These are phyloP conservation scores for Xylaria sp. DNA, from an alignment of 495 filamentous ascomycete genomes.

Conservation along the genomic window DNA sequence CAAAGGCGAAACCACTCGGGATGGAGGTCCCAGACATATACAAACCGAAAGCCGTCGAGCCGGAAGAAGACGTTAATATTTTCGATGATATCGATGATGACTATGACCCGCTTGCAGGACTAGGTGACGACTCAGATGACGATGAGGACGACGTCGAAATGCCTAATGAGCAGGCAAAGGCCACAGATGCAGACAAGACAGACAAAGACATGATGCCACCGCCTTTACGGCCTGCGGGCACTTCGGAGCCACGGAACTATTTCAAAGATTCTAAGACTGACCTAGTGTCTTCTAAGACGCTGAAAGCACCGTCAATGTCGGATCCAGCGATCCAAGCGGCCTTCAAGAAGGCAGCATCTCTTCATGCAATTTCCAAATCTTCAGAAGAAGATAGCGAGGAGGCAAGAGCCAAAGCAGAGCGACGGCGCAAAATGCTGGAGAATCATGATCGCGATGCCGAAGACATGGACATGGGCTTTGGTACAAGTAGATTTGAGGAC, in stretches of 20 bases:
- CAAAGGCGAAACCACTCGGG: constrained; percentile 70
- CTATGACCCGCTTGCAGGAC: constrained; percentile 83
- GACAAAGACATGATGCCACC: constrained; percentile 49
- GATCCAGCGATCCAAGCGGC: constrained; percentile 86
- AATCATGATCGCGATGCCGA: constrained; percentile 82
- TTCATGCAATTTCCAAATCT: constrained; percentile 60
- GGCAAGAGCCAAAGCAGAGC: constrained; percentile 61
- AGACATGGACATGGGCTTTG: constrained; percentile 95
- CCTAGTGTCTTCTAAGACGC: constrained; percentile 50
- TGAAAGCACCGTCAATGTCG: constrained; percentile 62
- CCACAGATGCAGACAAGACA: constrained; percentile 35
- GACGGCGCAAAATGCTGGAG: constrained; percentile 76
- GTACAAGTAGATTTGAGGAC: constrained; percentile 81
- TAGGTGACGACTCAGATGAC: constrained; percentile 65
- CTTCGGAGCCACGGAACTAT: constrained; percentile 61
- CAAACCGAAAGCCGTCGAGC: constrained; percentile 56
- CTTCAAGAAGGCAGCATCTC: constrained; percentile 79
- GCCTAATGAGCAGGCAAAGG: constrained; percentile 45
- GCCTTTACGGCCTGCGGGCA: constrained; percentile 44
- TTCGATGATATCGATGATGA: constrained; percentile 87
- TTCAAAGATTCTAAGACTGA: constrained; percentile 61
- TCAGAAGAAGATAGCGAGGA: constrained; percentile 53
- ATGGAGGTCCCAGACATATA: constrained; percentile 77
- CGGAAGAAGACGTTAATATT: constrained; percentile 72
- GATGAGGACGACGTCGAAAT: constrained; percentile 56